Evolutionary conservation across 352 stramenopile genomes (phyloP), one percentile per base, ranked within the genome.

Genomic region (Globisporangium cystogenes): DNA sequence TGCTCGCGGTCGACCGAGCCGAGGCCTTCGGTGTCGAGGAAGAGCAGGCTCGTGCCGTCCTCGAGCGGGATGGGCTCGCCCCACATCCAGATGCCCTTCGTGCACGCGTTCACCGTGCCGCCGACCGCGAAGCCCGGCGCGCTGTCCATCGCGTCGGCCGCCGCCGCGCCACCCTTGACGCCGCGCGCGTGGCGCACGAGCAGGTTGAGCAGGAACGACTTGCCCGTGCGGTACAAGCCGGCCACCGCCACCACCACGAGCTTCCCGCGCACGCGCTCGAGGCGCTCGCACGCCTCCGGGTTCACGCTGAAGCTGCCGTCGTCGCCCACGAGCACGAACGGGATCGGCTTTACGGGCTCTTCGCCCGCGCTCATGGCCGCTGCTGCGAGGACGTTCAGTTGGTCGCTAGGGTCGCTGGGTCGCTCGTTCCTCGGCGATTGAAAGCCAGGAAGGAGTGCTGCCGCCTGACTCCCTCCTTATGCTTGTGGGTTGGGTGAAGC

Each of bases 61-160:
- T 88, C 70, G 39, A 91, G 55, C 36, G 77, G 67, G 46, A 93
- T 77, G 29, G 86, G 86, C 29, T 82, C 56, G 27, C 85, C 82
- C 87, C 88, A 96, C 67, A 97, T 90, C 87, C 88, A 97, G 54
- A 97, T 96, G 49, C 88, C 88, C 54, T 96, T 94, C 14, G 88
- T 97, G 55, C 88, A 96, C 2, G 86, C 87, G 42, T 96, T 93
- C 0, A 95, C 76, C 0, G 86, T 96, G 20, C 58, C 81, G 16
- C 87, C 88, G 15, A 97, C 87, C 0, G 72, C 67, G 55, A 97
- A 97, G 16, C 84, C 86, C 4, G 46, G 46, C 2, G 55, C 44
- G 26, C 47, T 54, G 27, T 55, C 45, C 55, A 58, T 53, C 4
- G 57, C 33, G 26, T 51, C 50, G 39, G 46, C 55, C 21, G 59